These are phyloP conservation scores for Ciborinia camelliae DNA, from an alignment of 2,329 filamentous ascomycete species.

Conservation along the genomic window DNA sequence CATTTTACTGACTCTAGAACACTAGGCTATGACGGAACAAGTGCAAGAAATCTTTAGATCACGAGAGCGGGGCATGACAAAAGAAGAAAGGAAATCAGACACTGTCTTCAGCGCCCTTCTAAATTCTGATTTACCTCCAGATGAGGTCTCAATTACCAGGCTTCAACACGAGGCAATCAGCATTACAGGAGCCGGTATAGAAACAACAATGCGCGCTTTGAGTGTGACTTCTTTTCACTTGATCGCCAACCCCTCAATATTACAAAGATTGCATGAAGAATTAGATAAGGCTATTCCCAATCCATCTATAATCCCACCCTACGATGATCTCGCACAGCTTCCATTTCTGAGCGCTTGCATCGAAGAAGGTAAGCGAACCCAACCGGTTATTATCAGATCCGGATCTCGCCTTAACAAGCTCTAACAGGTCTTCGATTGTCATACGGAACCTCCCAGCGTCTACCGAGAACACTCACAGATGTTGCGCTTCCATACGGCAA, in stretches of 20 bases:
- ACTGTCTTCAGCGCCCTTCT: conserved; percentile 23
- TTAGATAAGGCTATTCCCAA: conserved; percentile 26
- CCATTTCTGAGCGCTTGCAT: conserved; percentile 34
- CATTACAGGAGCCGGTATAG: conserved; percentile 37
- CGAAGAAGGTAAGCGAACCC: conserved; percentile 28
- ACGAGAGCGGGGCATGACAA: conserved; percentile 41
- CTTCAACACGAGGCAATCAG: conserved; percentile 37
- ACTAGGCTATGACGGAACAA: no score
- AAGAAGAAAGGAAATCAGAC: conserved; percentile 23
- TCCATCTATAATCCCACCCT: conserved; percentile 6
- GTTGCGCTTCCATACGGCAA: neutral
- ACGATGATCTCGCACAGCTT: conserved; percentile 26
- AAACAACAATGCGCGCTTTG: conserved; percentile 38
- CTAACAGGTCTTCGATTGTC: neutral
- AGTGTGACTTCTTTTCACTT: conserved; percentile 38
- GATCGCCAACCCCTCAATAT: conserved; percentile 34
- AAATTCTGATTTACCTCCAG: conserved; percentile 31
- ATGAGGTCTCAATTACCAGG: conserved; percentile 36
- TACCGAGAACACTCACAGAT: neutral
- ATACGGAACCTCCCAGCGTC: neutral
- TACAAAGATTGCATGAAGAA: conserved; percentile 36
- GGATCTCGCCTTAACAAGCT: conserved; percentile 29
- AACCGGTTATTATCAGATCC: conserved; percentile 30
- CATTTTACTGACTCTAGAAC: neutral
- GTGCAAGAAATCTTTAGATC: neutral